These are phyloP conservation scores for Mrakia hoshinonis DNA, from an alignment of 768 basidiomycete genomes.

Conservation along the genomic window DNA sequence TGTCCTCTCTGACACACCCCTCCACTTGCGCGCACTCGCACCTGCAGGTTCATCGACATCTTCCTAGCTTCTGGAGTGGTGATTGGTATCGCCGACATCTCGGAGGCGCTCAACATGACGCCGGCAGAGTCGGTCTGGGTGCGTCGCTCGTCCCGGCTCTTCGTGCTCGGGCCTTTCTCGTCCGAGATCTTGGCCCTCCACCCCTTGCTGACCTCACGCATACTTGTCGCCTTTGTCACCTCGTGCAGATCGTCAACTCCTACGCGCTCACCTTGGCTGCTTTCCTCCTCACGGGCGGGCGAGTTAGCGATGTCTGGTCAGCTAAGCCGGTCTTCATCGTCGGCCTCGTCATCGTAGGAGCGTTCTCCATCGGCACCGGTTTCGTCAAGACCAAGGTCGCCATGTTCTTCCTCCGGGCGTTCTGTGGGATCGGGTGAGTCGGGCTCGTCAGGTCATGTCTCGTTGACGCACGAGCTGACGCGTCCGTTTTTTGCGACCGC, in stretches of 20 bases:
- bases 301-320: slow-evolving; percentile 33
- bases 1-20: not conserved
- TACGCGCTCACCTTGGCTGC: slow-evolving; percentile 31
- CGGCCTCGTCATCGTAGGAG: not conserved
- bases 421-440: not conserved
- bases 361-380: not conserved
- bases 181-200: not conserved
- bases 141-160: not conserved
- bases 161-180: not conserved
- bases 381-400: slow-evolving; percentile 29
- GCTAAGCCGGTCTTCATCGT: slow-evolving; percentile 9
- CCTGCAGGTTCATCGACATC: slow-evolving; percentile 14
- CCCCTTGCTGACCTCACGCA: not conserved
- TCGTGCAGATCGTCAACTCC: slow-evolving; percentile 1
- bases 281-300: slow-evolving; percentile 33
- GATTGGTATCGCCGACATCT: not conserved
- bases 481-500: slow-evolving; percentile 16
- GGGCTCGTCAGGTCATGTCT: not conserved
- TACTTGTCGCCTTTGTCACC: not conserved
- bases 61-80: not conserved
- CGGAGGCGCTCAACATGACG: not conserved
- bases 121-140: not conserved
- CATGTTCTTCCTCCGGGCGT: not conserved
- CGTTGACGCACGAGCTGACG: not conserved
- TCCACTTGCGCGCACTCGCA: not conserved